Conservation (phyloP, 495 filamentous ascomycete species). For the Trichoderma asperelloides region DNA sequence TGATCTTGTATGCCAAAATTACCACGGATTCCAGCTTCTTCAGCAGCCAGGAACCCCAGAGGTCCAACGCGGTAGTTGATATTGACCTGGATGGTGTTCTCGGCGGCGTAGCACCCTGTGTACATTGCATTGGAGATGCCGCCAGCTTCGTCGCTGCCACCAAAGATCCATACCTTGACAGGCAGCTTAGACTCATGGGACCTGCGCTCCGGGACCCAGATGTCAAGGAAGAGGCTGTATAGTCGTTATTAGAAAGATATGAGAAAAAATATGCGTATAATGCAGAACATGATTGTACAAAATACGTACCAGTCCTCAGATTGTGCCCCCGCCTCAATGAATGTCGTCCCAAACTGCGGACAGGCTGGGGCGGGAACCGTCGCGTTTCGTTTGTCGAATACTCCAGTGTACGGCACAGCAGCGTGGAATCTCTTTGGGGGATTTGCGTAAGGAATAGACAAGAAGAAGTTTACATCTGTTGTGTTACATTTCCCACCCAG, state of each 20-base stretch:
- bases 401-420: not conserved
- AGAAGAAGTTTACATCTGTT: conserved; percentile 4
- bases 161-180: conserved; percentile 45
- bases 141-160: conserved; percentile 28
- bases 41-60: conserved; percentile 13
- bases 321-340: not conserved
- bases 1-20: conserved; percentile 50
- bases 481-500: conserved; percentile 1
- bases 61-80: conserved; percentile 54
- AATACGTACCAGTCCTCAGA: conserved; percentile 1
- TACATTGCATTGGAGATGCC: conserved; percentile 30
- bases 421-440: not conserved
- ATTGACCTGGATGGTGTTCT: conserved; percentile 45
- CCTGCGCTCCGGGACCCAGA: conserved; percentile 9
- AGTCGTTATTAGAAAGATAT: not conserved
- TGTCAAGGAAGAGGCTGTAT: not conserved
- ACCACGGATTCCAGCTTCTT: conserved; percentile 40
- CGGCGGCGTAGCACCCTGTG: conserved; percentile 15
- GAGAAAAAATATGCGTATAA: not conserved
- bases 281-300: not conserved
- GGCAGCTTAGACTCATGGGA: conserved; percentile 28
- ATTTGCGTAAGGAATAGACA: conserved; percentile 3
- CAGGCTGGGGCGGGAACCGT: not conserved
- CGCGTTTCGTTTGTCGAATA: not conserved
- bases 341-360: not conserved